Evolutionary conservation across 169 alveolate genomes (phyloP), one percentile per base, ranked within the genome.

Genomic region (Babesia gibsoni): DNA sequence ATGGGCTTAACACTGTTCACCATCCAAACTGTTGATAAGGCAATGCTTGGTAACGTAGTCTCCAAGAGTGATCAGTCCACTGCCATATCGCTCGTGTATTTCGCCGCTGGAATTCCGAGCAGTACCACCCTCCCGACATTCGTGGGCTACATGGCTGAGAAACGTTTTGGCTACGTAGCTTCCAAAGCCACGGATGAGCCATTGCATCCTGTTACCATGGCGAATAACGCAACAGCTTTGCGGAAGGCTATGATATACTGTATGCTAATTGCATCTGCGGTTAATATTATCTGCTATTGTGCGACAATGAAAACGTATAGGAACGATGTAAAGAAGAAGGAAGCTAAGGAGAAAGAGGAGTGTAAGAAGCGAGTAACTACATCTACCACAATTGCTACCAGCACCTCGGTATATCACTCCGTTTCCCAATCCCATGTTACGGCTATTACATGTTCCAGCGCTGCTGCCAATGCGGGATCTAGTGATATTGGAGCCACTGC

Each of bases 1-100:
- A 68, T 92, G 43, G 97, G 97, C 29, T 61, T 93, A 46, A 77
- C 93, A 18, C 90, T 95, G 18, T 89, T 93, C 73, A 92, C 97
- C 18, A 96, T 96, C n/a, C 94, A 91, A 48, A 94, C 94, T 5
- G 94, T 93, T 36, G 94, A 90, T 56, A 65, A 96, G 58, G 95
- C 97, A 5, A 87, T 94, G 5, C 82, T 94, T 35, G 89, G 95
- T 2, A 95, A 94, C 37, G 93, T 94, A 37, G 95, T 93, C 18
- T 74, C 89, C 57, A 94, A 96, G 35, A 89, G 90, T 65, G 90
- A 91, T 74, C 91, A 92, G 53, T 95, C 94, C 22, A 90, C 96
- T 16, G 92, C 92, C 18, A 88, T 86, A 35, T 87, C 95, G 0
- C 69, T 90, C 36, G 82, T 88, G 41, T 88, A 91, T 27, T 92